phyloP scores from a whole-genome alignment of 306 rosid genomes.

The Gleditsia sinensis region DNA sequence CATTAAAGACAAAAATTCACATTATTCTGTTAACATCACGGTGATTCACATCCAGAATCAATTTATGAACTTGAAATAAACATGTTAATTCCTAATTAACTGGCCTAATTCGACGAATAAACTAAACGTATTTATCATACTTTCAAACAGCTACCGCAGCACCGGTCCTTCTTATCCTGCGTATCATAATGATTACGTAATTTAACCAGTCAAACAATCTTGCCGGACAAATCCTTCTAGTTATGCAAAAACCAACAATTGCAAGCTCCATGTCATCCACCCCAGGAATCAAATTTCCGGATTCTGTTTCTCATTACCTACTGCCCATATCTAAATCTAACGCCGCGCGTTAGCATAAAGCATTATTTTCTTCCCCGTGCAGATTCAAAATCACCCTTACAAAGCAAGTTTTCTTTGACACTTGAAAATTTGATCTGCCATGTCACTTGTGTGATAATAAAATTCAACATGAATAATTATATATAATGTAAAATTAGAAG shows the following conservation, averaged over 20 bases:
- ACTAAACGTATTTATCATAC: not conserved
- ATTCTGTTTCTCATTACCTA: not conserved
- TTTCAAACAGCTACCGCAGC: not conserved
- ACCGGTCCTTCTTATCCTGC: not conserved
- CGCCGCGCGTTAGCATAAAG: too few species aligned
- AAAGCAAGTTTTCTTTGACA: not conserved
- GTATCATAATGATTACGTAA: not conserved
- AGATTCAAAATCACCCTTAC: too few species aligned
- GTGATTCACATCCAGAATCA: slow-evolving; percentile 8
- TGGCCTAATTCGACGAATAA: not conserved
- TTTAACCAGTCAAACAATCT: not conserved
- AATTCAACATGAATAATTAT: not conserved
- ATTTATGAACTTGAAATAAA: not conserved
- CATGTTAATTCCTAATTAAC: not conserved
- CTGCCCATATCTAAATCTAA: not conserved
- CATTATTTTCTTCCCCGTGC: too few species aligned
- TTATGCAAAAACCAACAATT: not conserved
- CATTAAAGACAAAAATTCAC: not conserved
- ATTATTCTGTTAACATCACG: not conserved
- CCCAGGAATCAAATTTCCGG: not conserved
- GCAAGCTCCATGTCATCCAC: not conserved
- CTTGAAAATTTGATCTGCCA: not conserved
- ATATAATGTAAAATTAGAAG: not conserved
- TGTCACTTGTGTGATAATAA: not conserved
- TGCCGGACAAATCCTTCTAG: not conserved